Evolutionary conservation across 2,329 filamentous ascomycete species (phyloP).

Genomic region (Pyricularia sp.): DNA sequence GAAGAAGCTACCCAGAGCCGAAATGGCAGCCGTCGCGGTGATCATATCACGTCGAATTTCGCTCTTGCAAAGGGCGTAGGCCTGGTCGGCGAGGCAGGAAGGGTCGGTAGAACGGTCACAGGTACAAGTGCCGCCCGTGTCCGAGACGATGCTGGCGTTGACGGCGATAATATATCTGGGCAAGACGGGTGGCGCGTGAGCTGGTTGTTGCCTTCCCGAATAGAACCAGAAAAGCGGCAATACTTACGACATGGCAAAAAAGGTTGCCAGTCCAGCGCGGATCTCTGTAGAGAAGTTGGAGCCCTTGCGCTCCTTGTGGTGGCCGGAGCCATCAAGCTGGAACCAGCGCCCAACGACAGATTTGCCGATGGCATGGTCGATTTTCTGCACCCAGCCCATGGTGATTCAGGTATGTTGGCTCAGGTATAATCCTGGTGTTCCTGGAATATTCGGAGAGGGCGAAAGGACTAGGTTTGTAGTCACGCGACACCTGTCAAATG

Average conservation of each 20-base stretch:
- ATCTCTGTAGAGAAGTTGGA: conserved; percentile 77
- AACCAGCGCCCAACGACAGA: conserved; percentile 65
- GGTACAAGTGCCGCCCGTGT: conserved; percentile 67
- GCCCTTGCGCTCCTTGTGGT: conserved; percentile 57
- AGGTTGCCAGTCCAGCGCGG: conserved; percentile 72
- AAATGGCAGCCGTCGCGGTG: conserved; percentile 76
- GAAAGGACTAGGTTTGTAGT: neutral
- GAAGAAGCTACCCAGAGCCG: conserved; percentile 68
- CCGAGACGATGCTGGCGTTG: conserved; percentile 44
- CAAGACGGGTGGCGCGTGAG: neutral
- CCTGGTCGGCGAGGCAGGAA: conserved; percentile 42
- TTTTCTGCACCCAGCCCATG: conserved; percentile 39
- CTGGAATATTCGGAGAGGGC: neutral
- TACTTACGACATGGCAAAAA: conserved; percentile 47
- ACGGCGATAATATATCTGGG: conserved; percentile 40
- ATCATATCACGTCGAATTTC: conserved; percentile 69
- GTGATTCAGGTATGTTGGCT: neutral
- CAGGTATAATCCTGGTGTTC: neutral
- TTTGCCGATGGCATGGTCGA: conserved; percentile 50
- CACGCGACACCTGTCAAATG: neutral
- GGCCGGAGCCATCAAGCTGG: conserved; percentile 70
- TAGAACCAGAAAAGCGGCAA: too few relatives aligned
- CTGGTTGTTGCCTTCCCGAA: neutral
- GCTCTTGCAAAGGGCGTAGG: conserved; percentile 53
- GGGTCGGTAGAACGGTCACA: conserved; percentile 47